A percentile compares a stretch with the other conserved stretches of the same genome.
These are phyloP conservation scores for Paramecium primaurelia DNA, from an alignment of 73 alveolate species.

Conservation along the genomic window DNA sequence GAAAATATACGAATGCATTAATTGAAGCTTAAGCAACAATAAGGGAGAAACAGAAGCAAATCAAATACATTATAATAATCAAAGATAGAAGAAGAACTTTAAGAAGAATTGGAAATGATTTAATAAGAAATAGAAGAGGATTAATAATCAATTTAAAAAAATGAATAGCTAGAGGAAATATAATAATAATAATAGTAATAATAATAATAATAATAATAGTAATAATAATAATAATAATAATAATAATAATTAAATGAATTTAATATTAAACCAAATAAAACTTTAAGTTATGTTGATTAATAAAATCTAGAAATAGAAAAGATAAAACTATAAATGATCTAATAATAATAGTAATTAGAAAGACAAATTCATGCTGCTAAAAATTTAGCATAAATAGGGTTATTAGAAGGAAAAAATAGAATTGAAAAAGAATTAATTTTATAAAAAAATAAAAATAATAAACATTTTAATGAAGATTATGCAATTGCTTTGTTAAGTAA, in stretches of 20 bases:
- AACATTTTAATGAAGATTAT: not conserved
- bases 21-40: not conserved
- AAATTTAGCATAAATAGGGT: not conserved
- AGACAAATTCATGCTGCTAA: slow-evolving; percentile 1
- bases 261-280: not conserved
- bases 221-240: not conserved
- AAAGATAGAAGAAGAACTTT: not conserved
- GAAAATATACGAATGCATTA: not conserved
- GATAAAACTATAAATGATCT: not conserved
- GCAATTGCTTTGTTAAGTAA: not conserved
- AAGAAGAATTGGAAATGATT: not conserved
- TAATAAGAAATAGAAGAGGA: not conserved
- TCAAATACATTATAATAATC: not conserved
- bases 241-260: not conserved
- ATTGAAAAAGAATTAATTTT: not conserved
- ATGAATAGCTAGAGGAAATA: not conserved
- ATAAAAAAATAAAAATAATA: not conserved
- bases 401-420: not conserved
- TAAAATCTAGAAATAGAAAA: not conserved
- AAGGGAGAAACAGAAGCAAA: not conserved
- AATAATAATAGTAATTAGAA: not conserved
- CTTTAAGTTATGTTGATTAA: not conserved
- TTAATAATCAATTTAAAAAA: not conserved
- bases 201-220: no score
- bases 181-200: not conserved